Percentiles rank a stretch among this genome's conserved stretches.
These are phyloP conservation scores for Volvariella surrecta DNA, from an alignment of 1,284 basidiomycete species.

Conservation along the genomic window DNA sequence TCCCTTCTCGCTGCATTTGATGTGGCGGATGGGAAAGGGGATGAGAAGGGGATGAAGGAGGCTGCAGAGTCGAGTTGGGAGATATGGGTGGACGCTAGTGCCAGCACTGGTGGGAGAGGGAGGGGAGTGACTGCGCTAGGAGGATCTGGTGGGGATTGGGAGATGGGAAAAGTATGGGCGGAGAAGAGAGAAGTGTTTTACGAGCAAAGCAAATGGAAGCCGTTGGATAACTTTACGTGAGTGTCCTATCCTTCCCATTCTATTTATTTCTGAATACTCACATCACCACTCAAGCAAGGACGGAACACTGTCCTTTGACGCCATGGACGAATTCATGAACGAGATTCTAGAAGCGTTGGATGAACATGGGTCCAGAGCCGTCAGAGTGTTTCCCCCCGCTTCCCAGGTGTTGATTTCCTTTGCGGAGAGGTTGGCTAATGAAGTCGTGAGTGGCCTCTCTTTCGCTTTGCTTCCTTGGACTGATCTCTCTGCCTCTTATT, in stretches of 20 bases:
- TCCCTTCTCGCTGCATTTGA: slow-evolving; percentile 81
- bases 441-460: slow-evolving; percentile 51
- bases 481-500: too few relatives aligned
- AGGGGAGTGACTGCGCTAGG: slow-evolving; percentile 4
- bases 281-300: slow-evolving; percentile 22
- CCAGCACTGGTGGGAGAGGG: not conserved
- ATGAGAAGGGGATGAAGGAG: slow-evolving; percentile 70
- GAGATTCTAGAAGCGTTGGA: slow-evolving; percentile 57
- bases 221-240: slow-evolving; percentile 79
- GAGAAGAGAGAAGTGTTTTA: slow-evolving; percentile 95
- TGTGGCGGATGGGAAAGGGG: slow-evolving; percentile 59
- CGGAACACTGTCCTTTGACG: slow-evolving; percentile 71
- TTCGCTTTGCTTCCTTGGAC: too few relatives aligned
- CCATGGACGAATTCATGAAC: slow-evolving; percentile 89
- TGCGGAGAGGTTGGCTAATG: slow-evolving; percentile 66
- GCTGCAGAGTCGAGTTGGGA: slow-evolving; percentile 82
- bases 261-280: too few relatives aligned
- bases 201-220: slow-evolving; percentile 71
- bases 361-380: slow-evolving; percentile 74
- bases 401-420: slow-evolving; percentile 70
- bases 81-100: slow-evolving; percentile 47
- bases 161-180: slow-evolving; percentile 86
- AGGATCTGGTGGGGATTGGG: slow-evolving; percentile 52
- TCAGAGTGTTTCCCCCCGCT: slow-evolving; percentile 77
- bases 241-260: slow-evolving; percentile 23